Percentiles rank a stretch among this genome's conserved stretches.
These are phyloP conservation scores for Monosporascus sp. DNA, from an alignment of 2,329 filamentous ascomycete genomes.

Conservation along the genomic window DNA sequence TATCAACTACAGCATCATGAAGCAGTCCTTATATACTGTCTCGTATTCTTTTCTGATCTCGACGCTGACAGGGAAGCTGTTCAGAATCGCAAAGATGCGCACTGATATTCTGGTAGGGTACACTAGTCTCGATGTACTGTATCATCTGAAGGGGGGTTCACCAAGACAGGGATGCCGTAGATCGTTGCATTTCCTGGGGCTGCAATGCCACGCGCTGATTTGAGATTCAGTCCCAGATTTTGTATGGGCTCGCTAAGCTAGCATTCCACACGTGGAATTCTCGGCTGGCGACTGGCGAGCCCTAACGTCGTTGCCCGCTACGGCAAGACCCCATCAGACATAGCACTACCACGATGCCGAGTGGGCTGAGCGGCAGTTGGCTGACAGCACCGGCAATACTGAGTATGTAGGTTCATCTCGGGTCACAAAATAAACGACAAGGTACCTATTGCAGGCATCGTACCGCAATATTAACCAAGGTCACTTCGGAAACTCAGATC, in stretches of 20 bases:
- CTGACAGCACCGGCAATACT: background rate
- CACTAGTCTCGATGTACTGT: background rate
- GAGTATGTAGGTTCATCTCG: no score
- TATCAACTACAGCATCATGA: no score
- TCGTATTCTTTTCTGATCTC: no score
- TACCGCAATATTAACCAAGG: background rate
- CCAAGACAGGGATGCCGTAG: conserved; percentile 23
- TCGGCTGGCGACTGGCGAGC: conserved; percentile 6
- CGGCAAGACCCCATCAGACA: background rate
- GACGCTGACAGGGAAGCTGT: no score
- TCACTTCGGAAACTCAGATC: background rate
- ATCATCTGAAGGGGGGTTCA: conserved; percentile 2
- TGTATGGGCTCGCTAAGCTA: conserved; percentile 3
- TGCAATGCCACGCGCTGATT: conserved; percentile 19
- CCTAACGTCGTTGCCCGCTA: background rate
- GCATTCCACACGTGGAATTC: conserved; percentile 19
- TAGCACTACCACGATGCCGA: background rate
- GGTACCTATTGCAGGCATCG: background rate
- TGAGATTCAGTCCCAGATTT: conserved; percentile 22
- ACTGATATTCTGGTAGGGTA: background rate
- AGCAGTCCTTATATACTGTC: no score
- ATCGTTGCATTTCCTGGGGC: conserved; percentile 27
- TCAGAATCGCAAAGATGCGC: no score
- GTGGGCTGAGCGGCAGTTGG: background rate
- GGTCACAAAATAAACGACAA: no score